These are phyloP conservation scores for Ophiostoma himal-ulmi DNA, from an alignment of 2,329 filamentous ascomycete genomes.

Conservation along the genomic window DNA sequence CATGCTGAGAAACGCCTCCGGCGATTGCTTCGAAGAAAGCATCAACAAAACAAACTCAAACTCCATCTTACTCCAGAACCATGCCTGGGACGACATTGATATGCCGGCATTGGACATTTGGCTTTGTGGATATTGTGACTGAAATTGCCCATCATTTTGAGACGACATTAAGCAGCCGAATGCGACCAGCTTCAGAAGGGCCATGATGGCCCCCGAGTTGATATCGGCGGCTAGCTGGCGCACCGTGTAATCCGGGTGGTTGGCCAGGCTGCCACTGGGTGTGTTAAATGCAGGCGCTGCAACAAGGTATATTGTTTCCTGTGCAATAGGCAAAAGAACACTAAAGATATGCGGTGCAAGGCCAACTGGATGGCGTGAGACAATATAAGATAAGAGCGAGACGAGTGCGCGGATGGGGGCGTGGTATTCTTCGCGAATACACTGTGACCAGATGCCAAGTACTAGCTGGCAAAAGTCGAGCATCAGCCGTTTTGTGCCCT, in stretches of 20 bases:
- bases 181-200: slow-evolving; percentile 58
- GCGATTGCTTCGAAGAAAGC: slow-evolving; percentile 60
- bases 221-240: slow-evolving; percentile 50
- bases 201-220: slow-evolving; percentile 57
- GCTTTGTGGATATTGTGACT: slow-evolving; percentile 14
- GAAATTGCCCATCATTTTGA: neutral
- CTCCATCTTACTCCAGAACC: slow-evolving; percentile 64
- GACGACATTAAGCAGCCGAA: slow-evolving; percentile 45
- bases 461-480: slow-evolving; percentile 59
- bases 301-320: slow-evolving; percentile 55
- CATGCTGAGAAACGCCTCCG: slow-evolving; percentile 57
- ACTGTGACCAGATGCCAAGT: slow-evolving; percentile 62
- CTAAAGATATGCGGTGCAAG: slow-evolving; percentile 56
- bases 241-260: slow-evolving; percentile 37
- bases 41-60: slow-evolving; percentile 62
- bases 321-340: slow-evolving; percentile 49
- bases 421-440: slow-evolving; percentile 58
- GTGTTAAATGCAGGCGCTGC: slow-evolving; percentile 52
- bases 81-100: slow-evolving; percentile 32
- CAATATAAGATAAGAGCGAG: slow-evolving; percentile 57
- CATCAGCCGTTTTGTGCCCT: slow-evolving; percentile 50
- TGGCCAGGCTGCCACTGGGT: slow-evolving; percentile 43
- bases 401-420: slow-evolving; percentile 60
- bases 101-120: slow-evolving; percentile 27
- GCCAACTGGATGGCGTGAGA: slow-evolving; percentile 55